Evolutionary conservation across 2,329 filamentous ascomycete genomes (phyloP).

Genomic region (Xylaria sp.): DNA sequence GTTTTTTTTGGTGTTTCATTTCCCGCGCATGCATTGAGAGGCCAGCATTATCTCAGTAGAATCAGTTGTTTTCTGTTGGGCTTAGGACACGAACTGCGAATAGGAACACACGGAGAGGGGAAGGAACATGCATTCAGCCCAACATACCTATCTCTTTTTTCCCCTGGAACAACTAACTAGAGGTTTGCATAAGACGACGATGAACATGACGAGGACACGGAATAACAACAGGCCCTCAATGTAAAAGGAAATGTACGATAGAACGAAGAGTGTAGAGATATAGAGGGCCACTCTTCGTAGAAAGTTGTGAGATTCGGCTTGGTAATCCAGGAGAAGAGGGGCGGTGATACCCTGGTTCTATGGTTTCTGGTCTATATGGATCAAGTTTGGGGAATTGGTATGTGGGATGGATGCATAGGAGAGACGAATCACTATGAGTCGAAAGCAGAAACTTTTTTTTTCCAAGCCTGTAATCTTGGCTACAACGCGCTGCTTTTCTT

Average conservation of each 20-base stretch:
- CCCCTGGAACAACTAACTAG: neutral
- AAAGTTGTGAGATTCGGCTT: neutral
- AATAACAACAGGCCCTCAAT: neutral
- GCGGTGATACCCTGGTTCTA: neutral
- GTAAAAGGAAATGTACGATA: neutral
- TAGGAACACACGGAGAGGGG: neutral
- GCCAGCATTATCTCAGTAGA: neutral
- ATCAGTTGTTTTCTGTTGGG: neutral
- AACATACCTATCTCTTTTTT: neutral
- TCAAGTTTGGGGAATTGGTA: neutral
- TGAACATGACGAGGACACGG: neutral
- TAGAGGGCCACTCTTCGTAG: neutral
- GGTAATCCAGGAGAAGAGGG: neutral
- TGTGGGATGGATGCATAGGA: neutral
- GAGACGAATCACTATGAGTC: neutral
- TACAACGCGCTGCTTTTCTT: too few relatives aligned
- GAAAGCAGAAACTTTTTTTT: too few relatives aligned
- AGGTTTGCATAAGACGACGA: neutral
- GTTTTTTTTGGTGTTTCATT: constrained; percentile 9
- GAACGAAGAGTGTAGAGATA: neutral
- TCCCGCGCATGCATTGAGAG: neutral
- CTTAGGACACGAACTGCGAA: neutral
- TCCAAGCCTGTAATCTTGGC: too few relatives aligned
- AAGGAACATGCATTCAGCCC: neutral
- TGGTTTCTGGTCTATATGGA: neutral